Percentiles rank a stretch among this genome's conserved stretches.
Evolutionary conservation across 1,139 yeast genomes (phyloP).

Genomic region (Debaryomyces subglobosus): DNA sequence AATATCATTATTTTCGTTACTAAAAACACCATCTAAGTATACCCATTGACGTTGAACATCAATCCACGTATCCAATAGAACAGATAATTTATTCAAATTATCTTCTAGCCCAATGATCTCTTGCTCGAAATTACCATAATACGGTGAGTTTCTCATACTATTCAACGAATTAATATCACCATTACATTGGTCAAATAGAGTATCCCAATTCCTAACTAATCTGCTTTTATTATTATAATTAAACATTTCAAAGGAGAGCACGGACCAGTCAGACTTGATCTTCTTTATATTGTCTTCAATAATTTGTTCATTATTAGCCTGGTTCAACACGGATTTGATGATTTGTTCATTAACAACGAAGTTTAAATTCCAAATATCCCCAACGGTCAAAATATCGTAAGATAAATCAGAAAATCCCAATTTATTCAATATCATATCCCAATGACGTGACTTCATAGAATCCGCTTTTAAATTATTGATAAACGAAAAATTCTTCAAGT

Average conservation of each 20-base stretch:
- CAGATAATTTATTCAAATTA: slow-evolving; percentile 53
- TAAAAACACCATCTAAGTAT: slow-evolving; percentile 80
- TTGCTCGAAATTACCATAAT: slow-evolving; percentile 63
- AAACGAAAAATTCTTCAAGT: slow-evolving; percentile 41
- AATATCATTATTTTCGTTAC: slow-evolving; percentile 55
- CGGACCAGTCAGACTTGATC: slow-evolving; percentile 55
- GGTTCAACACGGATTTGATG: slow-evolving; percentile 54
- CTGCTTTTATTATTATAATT: slow-evolving; percentile 55
- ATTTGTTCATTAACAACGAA: slow-evolving; percentile 46
- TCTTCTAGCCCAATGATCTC: slow-evolving; percentile 59
- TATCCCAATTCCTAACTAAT: slow-evolving; percentile 72
- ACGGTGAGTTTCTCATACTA: slow-evolving; percentile 76
- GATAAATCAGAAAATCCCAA: slow-evolving; percentile 23
- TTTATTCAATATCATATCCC: slow-evolving; percentile 55
- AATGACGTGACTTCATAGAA: slow-evolving; percentile 67
- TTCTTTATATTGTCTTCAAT: slow-evolving; percentile 58
- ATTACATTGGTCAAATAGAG: slow-evolving; percentile 58
- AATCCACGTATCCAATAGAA: slow-evolving; percentile 70
- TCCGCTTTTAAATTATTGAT: slow-evolving; percentile 58
- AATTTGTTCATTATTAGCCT: slow-evolving; percentile 74
- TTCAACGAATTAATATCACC: slow-evolving; percentile 64
- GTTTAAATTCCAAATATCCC: slow-evolving; percentile 65
- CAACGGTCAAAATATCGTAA: slow-evolving; percentile 43
- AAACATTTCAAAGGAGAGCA: slow-evolving; percentile 55
- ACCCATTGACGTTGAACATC: slow-evolving; percentile 92